Conservation (phyloP, 805 yeast species). For the Wickerhamiella galacta region DNA sequence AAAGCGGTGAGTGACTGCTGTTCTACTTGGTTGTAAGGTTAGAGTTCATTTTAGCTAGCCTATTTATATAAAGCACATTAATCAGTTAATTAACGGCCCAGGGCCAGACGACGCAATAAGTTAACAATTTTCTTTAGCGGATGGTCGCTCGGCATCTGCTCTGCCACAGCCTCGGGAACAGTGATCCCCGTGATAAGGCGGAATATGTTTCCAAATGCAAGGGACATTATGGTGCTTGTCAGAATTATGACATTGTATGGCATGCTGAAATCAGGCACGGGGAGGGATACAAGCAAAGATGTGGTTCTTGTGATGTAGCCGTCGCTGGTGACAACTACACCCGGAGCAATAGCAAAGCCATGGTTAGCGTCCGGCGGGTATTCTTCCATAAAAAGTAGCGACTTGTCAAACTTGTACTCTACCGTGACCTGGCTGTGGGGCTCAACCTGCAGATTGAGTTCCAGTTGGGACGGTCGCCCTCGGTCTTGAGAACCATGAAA, state of each 20-base stretch:
- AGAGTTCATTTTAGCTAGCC: no score
- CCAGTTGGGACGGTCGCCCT: conserved; percentile 66
- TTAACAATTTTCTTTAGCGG: no score
- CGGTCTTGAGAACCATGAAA: conserved; percentile 73
- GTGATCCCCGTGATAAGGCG: conserved; percentile 60
- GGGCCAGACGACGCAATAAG: no score
- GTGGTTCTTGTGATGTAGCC: conserved; percentile 46
- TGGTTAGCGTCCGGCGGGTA: conserved; percentile 99
- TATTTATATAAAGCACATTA: no score
- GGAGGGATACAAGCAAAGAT: conserved; percentile 68
- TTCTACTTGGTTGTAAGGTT: no score
- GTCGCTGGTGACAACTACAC: conserved; percentile 29
- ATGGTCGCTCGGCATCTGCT: no score
- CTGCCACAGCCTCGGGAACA: conserved; percentile 39
- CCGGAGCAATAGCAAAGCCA: conserved; percentile 90
- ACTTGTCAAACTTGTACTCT: conserved; percentile 72
- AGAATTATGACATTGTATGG: conserved; percentile 93
- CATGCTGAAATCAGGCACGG: conserved; percentile 98
- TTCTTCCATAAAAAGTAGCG: conserved; percentile 67
- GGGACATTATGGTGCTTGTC: conserved; percentile 84
- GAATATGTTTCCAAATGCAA: conserved; percentile 75
- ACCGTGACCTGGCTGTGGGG: conserved; percentile 41
- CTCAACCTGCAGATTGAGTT: conserved; percentile 49
- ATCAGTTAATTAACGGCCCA: no score
- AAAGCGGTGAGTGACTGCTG: no score